A percentile compares a stretch with the other conserved stretches of the same genome.
These are phyloP conservation scores for Lactarius vividus DNA, from an alignment of 768 basidiomycete genomes.

Conservation along the genomic window DNA sequence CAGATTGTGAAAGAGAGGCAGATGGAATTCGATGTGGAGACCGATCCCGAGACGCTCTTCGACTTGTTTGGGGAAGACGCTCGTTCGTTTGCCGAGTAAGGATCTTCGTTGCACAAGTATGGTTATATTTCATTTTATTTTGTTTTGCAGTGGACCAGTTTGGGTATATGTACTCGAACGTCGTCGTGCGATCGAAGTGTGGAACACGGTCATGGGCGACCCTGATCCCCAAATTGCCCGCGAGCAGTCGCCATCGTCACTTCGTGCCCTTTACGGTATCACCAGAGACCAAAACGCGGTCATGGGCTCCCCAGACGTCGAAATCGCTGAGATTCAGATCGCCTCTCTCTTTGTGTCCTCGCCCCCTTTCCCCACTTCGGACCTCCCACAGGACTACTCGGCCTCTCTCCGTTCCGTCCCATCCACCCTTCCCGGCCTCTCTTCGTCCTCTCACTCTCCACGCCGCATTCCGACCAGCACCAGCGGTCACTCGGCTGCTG, in stretches of 20 bases:
- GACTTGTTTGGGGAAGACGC: slow-evolving; percentile 82
- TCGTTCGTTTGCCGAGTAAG: slow-evolving; percentile 72
- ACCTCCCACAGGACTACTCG: slow-evolving; percentile 51
- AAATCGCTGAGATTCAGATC: slow-evolving; percentile 78
- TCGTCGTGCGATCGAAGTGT: slow-evolving; percentile 75
- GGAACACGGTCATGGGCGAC: slow-evolving; percentile 73
- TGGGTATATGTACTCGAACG: slow-evolving; percentile 91
- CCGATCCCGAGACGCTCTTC: slow-evolving; percentile 73
- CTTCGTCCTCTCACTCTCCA: slow-evolving; percentile 38
- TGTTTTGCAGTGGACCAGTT: slow-evolving; percentile 63
- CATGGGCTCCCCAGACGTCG: slow-evolving; percentile 66
- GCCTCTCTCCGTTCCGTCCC: slow-evolving; percentile 44
- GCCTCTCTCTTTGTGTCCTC: slow-evolving; percentile 76
- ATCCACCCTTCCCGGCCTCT: slow-evolving; percentile 42
- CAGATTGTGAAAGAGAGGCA: slow-evolving; percentile 86
- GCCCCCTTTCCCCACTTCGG: slow-evolving; percentile 70
- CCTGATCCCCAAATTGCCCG: slow-evolving; percentile 57
- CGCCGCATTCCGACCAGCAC: slow-evolving; percentile 29
- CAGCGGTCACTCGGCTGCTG: slow-evolving; percentile 36
- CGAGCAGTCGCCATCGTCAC: slow-evolving; percentile 54
- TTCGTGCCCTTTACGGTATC: slow-evolving; percentile 67
- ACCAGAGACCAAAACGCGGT: slow-evolving; percentile 57
- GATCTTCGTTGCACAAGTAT: slow-evolving; percentile 4
- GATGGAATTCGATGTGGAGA: slow-evolving; percentile 84
- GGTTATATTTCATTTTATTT: not conserved